Evolutionary conservation across 208 protist species (phyloP).

Genomic region (Trichomonas gallinae): DNA sequence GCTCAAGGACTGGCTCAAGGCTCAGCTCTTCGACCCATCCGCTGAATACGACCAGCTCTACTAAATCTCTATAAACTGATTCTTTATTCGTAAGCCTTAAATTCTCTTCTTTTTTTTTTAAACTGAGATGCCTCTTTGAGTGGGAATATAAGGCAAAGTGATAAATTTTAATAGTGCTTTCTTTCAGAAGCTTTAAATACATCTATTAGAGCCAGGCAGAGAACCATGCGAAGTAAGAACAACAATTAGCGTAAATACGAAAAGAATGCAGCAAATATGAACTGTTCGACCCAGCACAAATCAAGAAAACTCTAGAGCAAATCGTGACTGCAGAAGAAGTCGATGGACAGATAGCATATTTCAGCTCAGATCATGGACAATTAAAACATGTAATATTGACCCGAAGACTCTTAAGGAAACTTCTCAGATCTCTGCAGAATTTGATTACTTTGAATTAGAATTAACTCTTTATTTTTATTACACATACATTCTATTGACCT

Average conservation of each 20-base stretch:
- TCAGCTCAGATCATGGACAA: neutral
- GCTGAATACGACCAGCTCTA: neutral
- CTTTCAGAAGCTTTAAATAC: conserved; percentile 2
- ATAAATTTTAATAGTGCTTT: neutral
- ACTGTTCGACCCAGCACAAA: neutral
- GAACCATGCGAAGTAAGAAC: neutral
- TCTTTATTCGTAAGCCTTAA: too few relatives aligned
- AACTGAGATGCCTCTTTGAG: too few relatives aligned
- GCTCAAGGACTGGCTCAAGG: neutral
- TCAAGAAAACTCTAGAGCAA: neutral
- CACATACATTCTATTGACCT: too few relatives aligned
- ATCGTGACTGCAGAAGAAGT: neutral
- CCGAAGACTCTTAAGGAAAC: too few relatives aligned
- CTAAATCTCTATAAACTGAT: neutral
- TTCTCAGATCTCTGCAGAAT: too few relatives aligned
- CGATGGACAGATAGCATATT: conserved; percentile 11
- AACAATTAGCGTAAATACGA: neutral
- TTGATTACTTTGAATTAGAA: too few relatives aligned
- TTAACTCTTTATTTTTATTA: too few relatives aligned
- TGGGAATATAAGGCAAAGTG: too few relatives aligned
- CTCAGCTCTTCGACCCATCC: neutral
- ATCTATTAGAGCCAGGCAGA: neutral
- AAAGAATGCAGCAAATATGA: neutral
- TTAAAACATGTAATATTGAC: neutral
- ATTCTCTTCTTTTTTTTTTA: too few relatives aligned